phyloP scores from a whole-genome alignment of 1,284 basidiomycete genomes.

The Pascua sp. region DNA sequence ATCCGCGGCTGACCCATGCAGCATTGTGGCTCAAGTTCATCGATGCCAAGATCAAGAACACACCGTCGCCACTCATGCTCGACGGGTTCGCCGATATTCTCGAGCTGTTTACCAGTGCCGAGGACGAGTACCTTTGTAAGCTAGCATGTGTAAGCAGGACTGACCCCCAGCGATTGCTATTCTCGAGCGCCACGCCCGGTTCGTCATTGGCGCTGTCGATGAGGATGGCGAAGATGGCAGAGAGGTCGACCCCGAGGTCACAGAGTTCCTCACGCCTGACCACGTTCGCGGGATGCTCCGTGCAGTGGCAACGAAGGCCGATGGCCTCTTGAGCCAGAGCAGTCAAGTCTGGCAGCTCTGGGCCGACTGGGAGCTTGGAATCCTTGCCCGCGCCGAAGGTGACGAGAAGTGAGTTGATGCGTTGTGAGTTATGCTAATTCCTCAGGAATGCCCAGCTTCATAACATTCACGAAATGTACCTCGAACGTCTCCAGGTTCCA shows the following conservation, averaged over 20 bases:
- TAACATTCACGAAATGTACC: constrained; percentile 40
- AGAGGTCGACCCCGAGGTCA: constrained; percentile 45
- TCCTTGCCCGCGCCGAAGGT: constrained; percentile 54
- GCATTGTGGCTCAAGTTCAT: constrained; percentile 35
- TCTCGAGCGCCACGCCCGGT: constrained; percentile 65
- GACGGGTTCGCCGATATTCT: constrained; percentile 60
- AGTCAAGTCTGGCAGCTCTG: constrained; percentile 67
- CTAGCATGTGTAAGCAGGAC: constrained; percentile 16
- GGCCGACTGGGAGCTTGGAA: constrained; percentile 69
- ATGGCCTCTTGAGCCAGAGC: constrained; percentile 57
- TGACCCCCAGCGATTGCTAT: constrained; percentile 62
- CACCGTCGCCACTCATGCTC: constrained; percentile 19
- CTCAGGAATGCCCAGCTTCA: constrained; percentile 31
- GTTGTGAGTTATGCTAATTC: constrained; percentile 1
- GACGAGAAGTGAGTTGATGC: constrained; percentile 54
- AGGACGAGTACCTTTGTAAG: constrained; percentile 77
- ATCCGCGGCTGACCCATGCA: constrained; percentile 5
- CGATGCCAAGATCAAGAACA: constrained; percentile 20
- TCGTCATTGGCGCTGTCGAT: constrained; percentile 60
- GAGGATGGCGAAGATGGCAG: constrained; percentile 22
- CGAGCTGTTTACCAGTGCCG: constrained; percentile 64
- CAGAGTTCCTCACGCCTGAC: constrained; percentile 51
- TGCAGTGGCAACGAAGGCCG: constrained; percentile 58
- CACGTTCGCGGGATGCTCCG: constrained; percentile 59
- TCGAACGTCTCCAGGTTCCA: constrained; percentile 43